Base-by-base conservation (phyloP, 2,329 filamentous ascomycete genomes). In the Pseudocercospora vitis region DNA sequence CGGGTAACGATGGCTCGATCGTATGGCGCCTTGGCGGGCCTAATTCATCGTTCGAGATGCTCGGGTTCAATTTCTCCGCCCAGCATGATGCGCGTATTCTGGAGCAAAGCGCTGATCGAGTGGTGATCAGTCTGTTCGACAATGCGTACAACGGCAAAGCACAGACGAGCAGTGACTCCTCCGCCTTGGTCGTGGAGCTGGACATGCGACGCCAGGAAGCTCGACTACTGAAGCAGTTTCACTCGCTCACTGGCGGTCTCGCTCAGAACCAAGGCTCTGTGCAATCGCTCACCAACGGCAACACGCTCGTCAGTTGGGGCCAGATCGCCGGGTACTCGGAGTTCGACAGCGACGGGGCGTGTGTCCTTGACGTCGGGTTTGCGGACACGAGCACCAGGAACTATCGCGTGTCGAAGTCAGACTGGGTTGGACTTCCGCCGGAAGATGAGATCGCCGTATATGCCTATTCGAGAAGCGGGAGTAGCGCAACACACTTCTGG, bases 1-100 rank as follows among this genome's bases (percentile, higher is more conserved):
- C 67, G 6, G 68, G 69, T 2, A 40, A 56, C 5, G 64, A 70
- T 46, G 68, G 70, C 2, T 53, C 53, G 5, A 69, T 74, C 19
- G 61, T 72, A 29, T 75, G 72, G 73, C 63, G 67, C 14, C 61
- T 74, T 3, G 68, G 69, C 3, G 56, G 56, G 1, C 21, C 16
- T 4, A 50, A 44, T 7, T 57, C 53, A 6, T 50, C 50, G 3
- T 59, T 59, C 32, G n/a, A 32, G 1, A n/a, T 53, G 2, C 32
- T 49, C 2, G 54, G 52, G 18, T 55, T 57, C 32, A 49, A 48
- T 14, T 48, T 48, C 16, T 48, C 45, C 9, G 29, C 45, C n/a
- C 45, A 48, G 14, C 45, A 48, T 28, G 45, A 48, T 14, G 45
- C 29, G 18, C 29, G 21, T 6, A 16, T 48, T 5, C 1, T 35